Conservation (phyloP, 352 stramenopile genomes). For the Hyaloperonospora brassicae region DNA sequence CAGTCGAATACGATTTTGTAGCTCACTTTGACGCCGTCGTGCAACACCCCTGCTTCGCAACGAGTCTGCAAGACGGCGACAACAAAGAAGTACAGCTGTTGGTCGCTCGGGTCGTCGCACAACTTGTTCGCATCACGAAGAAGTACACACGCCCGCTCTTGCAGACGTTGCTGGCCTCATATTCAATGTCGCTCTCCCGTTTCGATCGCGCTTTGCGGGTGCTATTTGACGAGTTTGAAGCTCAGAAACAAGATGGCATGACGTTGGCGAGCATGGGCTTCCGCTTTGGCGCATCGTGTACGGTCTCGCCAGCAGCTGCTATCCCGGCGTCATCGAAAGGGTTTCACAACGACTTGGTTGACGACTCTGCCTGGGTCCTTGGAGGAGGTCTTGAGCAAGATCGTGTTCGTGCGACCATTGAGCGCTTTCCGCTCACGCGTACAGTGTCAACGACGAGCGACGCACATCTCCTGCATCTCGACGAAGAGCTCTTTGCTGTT, state of each 20-base stretch:
- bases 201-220: slow-evolving; percentile 50
- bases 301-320: slow-evolving; percentile 19
- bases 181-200: slow-evolving; percentile 58
- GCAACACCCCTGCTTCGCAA: slow-evolving; percentile 22
- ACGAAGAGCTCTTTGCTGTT: slow-evolving; percentile 11
- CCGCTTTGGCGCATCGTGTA: slow-evolving; percentile 55
- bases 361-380: slow-evolving; percentile 63
- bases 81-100: slow-evolving; percentile 21
- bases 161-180: slow-evolving; percentile 48
- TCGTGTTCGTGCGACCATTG: slow-evolving; percentile 63
- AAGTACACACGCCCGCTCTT: slow-evolving; percentile 50
- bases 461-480: slow-evolving; percentile 24
- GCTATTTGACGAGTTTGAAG: slow-evolving; percentile 52
- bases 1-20: slow-evolving; percentile 31
- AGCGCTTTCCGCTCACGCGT: slow-evolving; percentile 57
- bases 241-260: slow-evolving; percentile 34
- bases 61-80: slow-evolving; percentile 16
- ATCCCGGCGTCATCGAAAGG: slow-evolving; percentile 29
- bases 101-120: slow-evolving; percentile 35
- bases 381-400: slow-evolving; percentile 50
- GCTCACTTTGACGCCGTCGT: slow-evolving; percentile 31
- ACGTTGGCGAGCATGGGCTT: slow-evolving; percentile 44
- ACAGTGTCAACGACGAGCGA: slow-evolving; percentile 25
- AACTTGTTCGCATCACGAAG: slow-evolving; percentile 30
- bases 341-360: slow-evolving; percentile 39